Base-by-base conservation (phyloP, 2,329 filamentous ascomycete genomes). In the Trichoderma lentiforme region DNA sequence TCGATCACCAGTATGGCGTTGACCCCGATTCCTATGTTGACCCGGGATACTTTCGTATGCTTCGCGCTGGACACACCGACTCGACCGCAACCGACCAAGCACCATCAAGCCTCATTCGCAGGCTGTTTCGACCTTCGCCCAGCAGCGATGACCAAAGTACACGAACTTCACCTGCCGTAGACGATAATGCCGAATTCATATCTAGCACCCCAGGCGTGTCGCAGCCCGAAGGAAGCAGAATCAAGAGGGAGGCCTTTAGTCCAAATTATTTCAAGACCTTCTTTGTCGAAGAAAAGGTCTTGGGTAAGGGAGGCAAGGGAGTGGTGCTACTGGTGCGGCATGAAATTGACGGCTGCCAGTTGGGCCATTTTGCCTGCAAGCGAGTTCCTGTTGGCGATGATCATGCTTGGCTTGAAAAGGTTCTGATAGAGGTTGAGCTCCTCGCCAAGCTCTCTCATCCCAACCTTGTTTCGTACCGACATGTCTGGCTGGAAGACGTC, bases 361-460 rank as follows among this genome's bases (percentile, higher is more conserved):
- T 99, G 2, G 96, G 96, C 2, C 89, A 96, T 74, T 99, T 97
- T 81, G 96, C 96, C 14, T 99, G 96, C 85, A 99, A 99, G 82
- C 90, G 97, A 60, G 95, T 99, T 0, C 97, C 96, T 0, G 96
- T 99, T 4, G 93, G 96, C 15, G 92, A 99, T 78, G 93, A 98
- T 77, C 95, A 98, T 78, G 90, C 91, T 73, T 98, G 96, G 97
- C 85, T 99, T 15, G 94, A 97, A 81, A 98, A 98, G 82, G 88
- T 98, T 2, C 85, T 99, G 66, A 88, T 96, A 60, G 96, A 99
- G 81, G 97, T 99, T 2, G 94, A 97, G 81, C 86, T 98, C 28
- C 87, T 99, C 28, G 94, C 97, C 76, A 93, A 93, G 76, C 88
- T 99, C 4, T 96, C 94, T 0, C 96, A 99, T 79, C 93, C 95